phyloP scores from a whole-genome alignment of 768 basidiomycete species.

The Mrakia frigida region DNA sequence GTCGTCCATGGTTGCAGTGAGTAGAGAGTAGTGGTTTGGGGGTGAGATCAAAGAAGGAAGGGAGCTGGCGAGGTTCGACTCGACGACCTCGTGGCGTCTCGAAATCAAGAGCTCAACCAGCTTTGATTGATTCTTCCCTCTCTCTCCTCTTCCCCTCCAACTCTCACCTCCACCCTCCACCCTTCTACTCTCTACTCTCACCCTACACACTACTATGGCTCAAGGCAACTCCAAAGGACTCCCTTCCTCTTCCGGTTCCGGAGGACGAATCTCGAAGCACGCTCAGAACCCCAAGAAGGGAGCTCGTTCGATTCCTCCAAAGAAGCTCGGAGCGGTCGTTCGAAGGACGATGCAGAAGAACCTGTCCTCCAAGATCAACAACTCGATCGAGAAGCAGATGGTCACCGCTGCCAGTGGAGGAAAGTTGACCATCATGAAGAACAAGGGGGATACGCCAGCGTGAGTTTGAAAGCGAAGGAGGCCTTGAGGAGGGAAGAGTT shows the following conservation, averaged over 20 bases:
- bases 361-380: conserved; percentile 83
- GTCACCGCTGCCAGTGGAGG: conserved; percentile 80
- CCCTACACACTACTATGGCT: conserved; percentile 67
- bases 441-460: conserved; percentile 40
- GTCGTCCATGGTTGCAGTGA: conserved; percentile 8
- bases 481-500: background rate
- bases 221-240: conserved; percentile 85
- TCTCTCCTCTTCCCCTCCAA: background rate
- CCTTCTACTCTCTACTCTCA: background rate
- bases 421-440: conserved; percentile 89
- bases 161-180: background rate
- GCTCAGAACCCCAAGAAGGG: conserved; percentile 72
- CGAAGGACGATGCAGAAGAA: conserved; percentile 71
- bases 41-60: background rate
- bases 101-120: no score
- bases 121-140: no score
- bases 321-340: conserved; percentile 67
- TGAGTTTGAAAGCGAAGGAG: background rate
- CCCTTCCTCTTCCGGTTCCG: conserved; percentile 53
- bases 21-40: background rate
- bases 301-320: conserved; percentile 68
- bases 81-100: background rate
- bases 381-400: conserved; percentile 87
- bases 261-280: conserved; percentile 61
- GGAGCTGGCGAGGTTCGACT: no score